Percentiles rank a stretch among this genome's conserved stretches.
These are phyloP conservation scores for Fagopyrum tataricum DNA, from an alignment of 148 eudicot species.

Conservation along the genomic window DNA sequence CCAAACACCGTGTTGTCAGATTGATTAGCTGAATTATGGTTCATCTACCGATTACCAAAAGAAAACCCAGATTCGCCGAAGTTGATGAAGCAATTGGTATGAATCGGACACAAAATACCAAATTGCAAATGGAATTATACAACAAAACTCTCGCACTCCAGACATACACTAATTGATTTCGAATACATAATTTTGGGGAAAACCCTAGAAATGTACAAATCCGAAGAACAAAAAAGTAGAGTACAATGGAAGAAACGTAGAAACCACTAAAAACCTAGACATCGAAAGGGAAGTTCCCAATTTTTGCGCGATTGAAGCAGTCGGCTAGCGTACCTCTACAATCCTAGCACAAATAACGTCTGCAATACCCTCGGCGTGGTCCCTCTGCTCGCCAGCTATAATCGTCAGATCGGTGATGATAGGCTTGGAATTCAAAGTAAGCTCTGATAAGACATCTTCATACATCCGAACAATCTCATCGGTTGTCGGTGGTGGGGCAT, in stretches of 20 bases:
- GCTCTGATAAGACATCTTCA: conserved; percentile 58
- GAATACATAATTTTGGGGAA: conserved; percentile 17
- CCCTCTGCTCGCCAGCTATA: conserved; percentile 77
- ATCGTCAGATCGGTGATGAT: conserved; percentile 88
- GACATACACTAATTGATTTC: conserved; percentile 7
- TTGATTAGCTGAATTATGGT: not conserved
- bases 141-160: conserved; percentile 6
- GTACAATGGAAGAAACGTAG: not conserved
- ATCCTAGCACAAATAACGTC: conserved; percentile 69
- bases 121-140: conserved; percentile 4
- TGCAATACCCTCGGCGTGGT: conserved; percentile 61
- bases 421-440: conserved; percentile 83
- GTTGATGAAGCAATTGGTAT: conserved; percentile 1
- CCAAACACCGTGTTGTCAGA: not conserved
- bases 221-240: not conserved
- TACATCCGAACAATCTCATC: conserved; percentile 59
- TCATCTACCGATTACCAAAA: not conserved
- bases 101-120: conserved; percentile 1
- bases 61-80: not conserved
- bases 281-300: conserved; percentile 1
- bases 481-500: conserved; percentile 22
- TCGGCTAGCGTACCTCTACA: conserved; percentile 56
- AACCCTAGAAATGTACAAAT: conserved; percentile 10
- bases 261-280: conserved; percentile 13
- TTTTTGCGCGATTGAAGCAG: conserved; percentile 12